Base-by-base conservation (phyloP, 495 filamentous ascomycete species). In the Podospora didyma region DNA sequence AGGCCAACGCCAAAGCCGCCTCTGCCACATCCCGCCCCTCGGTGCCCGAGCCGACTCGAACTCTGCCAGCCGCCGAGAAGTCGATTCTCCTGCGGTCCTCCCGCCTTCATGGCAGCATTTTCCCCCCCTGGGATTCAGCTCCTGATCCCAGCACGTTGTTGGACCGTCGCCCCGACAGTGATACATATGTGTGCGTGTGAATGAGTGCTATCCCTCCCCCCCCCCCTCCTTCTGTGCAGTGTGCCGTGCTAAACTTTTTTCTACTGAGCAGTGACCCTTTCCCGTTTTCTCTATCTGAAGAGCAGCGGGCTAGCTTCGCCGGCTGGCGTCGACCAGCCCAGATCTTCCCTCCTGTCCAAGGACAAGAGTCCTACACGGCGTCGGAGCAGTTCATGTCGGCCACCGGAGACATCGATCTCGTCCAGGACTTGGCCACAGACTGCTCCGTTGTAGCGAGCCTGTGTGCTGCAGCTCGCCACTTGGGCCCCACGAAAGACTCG, bases 381-480 rank as follows among this genome's bases (percentile, higher is more conserved):
- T 26, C 59, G n/a, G 63, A 70, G 12, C 75, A 77, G 31, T 64
- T 80, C 14, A 91, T 90, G 85, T 60, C 67, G 22, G 72, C 80
- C 1, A 64, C 65, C 3, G 62, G 72, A 1, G 76, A 78, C 37
- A 80, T 85, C 49, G 95, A 97, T 68, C 78, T 99, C 12, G 90
- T 96, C 5, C 94, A 99, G 72, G 94, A 97, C 67, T 79, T 95
- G 41, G 86, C 93, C 19, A 92, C 92, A 2, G 94, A 99, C 63
- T 99, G 94, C 63, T 97, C 94, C 5, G 92, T 99, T 6, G 92
- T 99, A 41, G 94, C 95, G 5, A 96, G 93, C 71, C 81, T 99
- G 11, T 97, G 92, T 65, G 91, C 93, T 48, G 85, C 79, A 9
- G 85, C 86, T 57, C 71, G 66, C 9, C 68, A 75, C 31, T 57